Percentiles rank a stretch among this genome's conserved stretches.
phyloP scores from a whole-genome alignment of 495 filamentous ascomycete species.

The Pseudoneurospora amorphoporcata region DNA sequence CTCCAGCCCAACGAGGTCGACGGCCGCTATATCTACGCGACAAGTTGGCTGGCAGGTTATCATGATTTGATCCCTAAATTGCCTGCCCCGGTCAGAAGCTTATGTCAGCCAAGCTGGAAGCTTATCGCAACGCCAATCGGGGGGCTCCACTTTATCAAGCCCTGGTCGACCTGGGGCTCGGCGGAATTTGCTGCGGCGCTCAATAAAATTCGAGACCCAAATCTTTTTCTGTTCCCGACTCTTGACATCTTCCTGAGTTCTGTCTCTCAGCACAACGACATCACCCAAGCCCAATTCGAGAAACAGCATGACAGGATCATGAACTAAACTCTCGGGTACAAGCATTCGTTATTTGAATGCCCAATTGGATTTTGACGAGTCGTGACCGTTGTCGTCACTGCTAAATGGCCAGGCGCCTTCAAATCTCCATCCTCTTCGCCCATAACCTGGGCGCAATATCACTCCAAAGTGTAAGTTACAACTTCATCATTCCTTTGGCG shows the following conservation, averaged over 20 bases:
- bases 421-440: neutral
- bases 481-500: neutral
- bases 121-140: neutral
- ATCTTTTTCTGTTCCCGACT: neutral
- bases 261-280: neutral
- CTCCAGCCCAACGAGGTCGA: neutral
- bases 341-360: neutral
- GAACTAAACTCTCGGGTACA: neutral
- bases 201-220: neutral
- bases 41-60: neutral
- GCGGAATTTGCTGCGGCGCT: neutral
- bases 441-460: slow-evolving; percentile 12
- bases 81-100: neutral
- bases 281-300: neutral
- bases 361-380: neutral
- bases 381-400: neutral
- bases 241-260: neutral
- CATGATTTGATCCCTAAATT: neutral
- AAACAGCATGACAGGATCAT: neutral
- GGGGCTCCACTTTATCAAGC: neutral
- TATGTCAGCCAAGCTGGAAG: neutral
- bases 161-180: neutral
- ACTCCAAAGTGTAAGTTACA: slow-evolving; percentile 16
- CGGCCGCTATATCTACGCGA: neutral
- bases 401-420: neutral